Base-by-base conservation (phyloP, 2,329 filamentous ascomycete species). In the Colletotrichum caudatum region DNA sequence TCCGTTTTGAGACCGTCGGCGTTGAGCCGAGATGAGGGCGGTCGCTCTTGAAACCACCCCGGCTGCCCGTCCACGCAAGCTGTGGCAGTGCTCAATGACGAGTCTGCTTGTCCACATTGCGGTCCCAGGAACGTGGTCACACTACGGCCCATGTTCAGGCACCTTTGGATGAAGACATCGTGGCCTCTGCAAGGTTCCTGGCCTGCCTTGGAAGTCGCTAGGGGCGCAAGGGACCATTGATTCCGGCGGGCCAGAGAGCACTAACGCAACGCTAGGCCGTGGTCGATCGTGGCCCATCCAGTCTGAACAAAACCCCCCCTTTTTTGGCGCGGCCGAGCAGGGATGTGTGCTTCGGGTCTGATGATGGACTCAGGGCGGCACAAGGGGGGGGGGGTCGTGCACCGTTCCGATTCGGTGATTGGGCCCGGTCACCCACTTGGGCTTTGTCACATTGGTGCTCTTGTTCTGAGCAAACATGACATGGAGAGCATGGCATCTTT, bases 11-110 rank as follows among this genome's bases (percentile, higher is more conserved):
- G 37, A 26, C 20, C 39, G 23, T 33, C 68, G 69, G 64, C 69
- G 58, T 67, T 41, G 64, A 64, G 69, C 59, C 65, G 65, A 72
- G 53, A 72, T 72, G 69, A 72, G 33, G 35, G 33, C 33, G 57
- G 26, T 39, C 46, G 20, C 23, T 39, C 66, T 26, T 56, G 50
- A 62, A 70, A 70, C 64, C 12, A 14, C 26, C n/a, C 33, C 33
- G 5, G 60, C 48, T 53, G 35, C 35, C 37, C 20, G 35, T 26
- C 58, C 48, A 72, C 59, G 60, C 60, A 59, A 57, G n/a, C 39
- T 7, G n/a, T 64, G 69, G 69, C 69, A 57, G 65, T 72, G 69
- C 60, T 54, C 33, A 20, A 64, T 69, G 65, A 72, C 46, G 46
- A 71, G 23, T 23, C 7, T 35, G 39, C 33, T 33, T 62, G 50